A percentile compares a stretch with the other conserved stretches of the same genome.
Evolutionary conservation across 1,284 basidiomycete genomes (phyloP).

Genomic region (Sanguinoderma infundibulare): DNA sequence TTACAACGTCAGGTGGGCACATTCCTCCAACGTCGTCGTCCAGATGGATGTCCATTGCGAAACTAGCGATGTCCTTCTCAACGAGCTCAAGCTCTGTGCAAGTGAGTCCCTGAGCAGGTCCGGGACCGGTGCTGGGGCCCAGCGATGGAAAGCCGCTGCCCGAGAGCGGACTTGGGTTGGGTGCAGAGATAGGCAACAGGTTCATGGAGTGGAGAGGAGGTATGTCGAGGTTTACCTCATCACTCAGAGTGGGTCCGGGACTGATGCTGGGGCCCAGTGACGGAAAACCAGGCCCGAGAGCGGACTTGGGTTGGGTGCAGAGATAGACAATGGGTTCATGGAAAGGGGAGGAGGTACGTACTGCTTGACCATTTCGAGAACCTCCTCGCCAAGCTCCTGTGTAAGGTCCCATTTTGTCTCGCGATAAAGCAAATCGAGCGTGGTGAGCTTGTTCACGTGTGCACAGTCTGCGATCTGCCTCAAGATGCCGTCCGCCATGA

Average conservation of each 20-base stretch:
- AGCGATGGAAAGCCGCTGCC: no score
- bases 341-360: constrained; percentile 22
- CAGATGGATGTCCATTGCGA: constrained; percentile 67
- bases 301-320: constrained; percentile 24
- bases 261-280: constrained; percentile 16
- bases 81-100: constrained; percentile 70
- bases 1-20: constrained; percentile 64
- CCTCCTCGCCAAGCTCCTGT: neutral
- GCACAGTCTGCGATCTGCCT: constrained; percentile 13
- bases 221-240: constrained; percentile 5
- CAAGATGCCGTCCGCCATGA: constrained; percentile 8
- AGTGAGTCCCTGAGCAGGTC: constrained; percentile 42
- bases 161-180: no score
- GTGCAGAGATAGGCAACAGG: no score
- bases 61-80: constrained; percentile 54
- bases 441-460: constrained; percentile 2
- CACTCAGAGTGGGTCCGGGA: constrained; percentile 5
- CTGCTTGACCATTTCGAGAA: neutral
- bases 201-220: no score
- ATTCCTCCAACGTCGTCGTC: constrained; percentile 57
- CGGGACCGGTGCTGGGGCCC: no score
- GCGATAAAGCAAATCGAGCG: neutral
- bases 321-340: constrained; percentile 15
- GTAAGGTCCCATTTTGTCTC: constrained; percentile 12
- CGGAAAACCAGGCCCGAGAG: constrained; percentile 20